Evolutionary conservation across 2,329 filamentous ascomycete genomes (phyloP).

Genomic region (Claviceps quebecensis): DNA sequence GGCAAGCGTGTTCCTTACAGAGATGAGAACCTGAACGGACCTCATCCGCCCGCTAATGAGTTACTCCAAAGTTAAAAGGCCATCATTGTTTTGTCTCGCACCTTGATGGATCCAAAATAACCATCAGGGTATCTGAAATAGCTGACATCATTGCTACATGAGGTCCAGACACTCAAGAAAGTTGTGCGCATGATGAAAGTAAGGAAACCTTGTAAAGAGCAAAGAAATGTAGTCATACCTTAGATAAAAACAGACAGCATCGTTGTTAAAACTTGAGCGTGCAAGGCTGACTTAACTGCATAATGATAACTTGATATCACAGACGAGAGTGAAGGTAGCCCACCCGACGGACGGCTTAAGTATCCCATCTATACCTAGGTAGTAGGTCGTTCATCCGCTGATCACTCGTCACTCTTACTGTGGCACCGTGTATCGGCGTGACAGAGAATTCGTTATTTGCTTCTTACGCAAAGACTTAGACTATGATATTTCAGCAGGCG

Average conservation of each 20-base stretch:
- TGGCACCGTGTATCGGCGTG: not conserved
- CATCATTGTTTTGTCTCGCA: not conserved
- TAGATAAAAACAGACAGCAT: too few relatives aligned
- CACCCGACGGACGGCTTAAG: too few relatives aligned
- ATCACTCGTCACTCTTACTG: too few relatives aligned
- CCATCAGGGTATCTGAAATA: constrained; percentile 4
- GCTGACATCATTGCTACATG: not conserved
- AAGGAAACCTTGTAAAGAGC: not conserved
- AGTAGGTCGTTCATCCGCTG: too few relatives aligned
- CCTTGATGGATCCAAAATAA: constrained; percentile 4
- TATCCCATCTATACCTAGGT: too few relatives aligned
- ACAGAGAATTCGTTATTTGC: not conserved
- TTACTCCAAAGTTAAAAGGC: not conserved
- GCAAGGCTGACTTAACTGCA: too few relatives aligned
- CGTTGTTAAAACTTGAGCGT: too few relatives aligned
- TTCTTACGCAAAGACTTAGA: not conserved
- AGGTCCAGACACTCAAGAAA: not conserved
- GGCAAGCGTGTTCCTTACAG: not conserved
- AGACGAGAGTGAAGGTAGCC: too few relatives aligned
- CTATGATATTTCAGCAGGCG: not conserved
- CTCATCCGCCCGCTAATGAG: not conserved
- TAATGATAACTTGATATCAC: too few relatives aligned
- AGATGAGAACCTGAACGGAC: not conserved
- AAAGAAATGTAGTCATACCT: too few relatives aligned
- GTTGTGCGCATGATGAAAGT: not conserved